A percentile compares a stretch with the other conserved stretches of the same genome.
Evolutionary conservation across 352 stramenopile species (phyloP).

Genomic region (Thalassiosira hispida): DNA sequence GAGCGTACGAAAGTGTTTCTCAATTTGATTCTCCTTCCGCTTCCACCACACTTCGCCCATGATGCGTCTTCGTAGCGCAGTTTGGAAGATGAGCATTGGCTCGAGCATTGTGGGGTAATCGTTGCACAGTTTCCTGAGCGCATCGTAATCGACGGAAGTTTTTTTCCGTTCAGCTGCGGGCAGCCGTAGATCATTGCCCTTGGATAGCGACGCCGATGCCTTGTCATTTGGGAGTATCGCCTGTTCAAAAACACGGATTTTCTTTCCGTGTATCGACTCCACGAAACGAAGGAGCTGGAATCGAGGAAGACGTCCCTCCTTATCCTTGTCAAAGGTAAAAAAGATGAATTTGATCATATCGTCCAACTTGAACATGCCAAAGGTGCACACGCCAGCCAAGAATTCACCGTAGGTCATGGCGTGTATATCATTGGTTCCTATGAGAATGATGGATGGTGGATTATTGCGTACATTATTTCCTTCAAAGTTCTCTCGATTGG

Average conservation of each 20-base stretch:
- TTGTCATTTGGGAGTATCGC: conserved; percentile 32
- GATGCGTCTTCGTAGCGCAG: conserved; percentile 37
- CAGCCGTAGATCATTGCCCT: conserved; percentile 13
- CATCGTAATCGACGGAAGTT: conserved; percentile 11
- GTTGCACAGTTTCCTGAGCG: conserved; percentile 18
- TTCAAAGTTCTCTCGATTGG: too few species aligned
- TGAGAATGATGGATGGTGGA: too few species aligned
- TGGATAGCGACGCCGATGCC: background rate
- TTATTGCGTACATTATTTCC: too few species aligned
- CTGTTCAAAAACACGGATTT: conserved; percentile 24
- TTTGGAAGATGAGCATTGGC: conserved; percentile 46
- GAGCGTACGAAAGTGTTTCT: conserved; percentile 25
- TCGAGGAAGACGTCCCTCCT: conserved; percentile 31
- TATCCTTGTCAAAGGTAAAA: conserved; percentile 51
- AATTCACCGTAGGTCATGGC: conserved; percentile 49
- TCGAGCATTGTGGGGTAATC: conserved; percentile 52
- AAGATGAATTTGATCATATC: conserved; percentile 59
- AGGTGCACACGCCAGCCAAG: conserved; percentile 36
- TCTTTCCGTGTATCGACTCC: conserved; percentile 44
- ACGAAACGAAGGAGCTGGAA: conserved; percentile 45
- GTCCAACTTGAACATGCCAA: conserved; percentile 49
- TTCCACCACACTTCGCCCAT: conserved; percentile 53
- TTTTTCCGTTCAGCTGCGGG: conserved; percentile 15
- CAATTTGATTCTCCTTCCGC: conserved; percentile 27
- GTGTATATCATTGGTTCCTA: conserved; percentile 46